Conservation (phyloP, 352 stramenopile species). For the Globisporangium viniferum region DNA sequence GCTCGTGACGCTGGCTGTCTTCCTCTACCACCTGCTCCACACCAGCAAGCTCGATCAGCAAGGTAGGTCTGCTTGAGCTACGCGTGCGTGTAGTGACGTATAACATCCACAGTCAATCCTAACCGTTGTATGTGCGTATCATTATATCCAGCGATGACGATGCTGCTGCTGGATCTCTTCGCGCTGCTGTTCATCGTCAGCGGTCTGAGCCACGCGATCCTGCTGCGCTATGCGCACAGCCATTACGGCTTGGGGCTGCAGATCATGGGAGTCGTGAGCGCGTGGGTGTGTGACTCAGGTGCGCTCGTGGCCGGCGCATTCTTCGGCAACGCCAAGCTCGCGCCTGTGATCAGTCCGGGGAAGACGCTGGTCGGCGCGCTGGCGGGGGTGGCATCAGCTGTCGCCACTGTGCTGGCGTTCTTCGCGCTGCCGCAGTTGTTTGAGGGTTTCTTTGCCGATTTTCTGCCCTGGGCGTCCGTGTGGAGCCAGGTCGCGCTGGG, state of each 20-base stretch:
- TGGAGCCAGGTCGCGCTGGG: conserved; percentile 46
- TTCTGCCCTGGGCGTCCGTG: conserved; percentile 17
- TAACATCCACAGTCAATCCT: too few relatives aligned
- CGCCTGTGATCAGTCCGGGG: conserved; percentile 59
- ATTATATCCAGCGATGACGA: conserved; percentile 11
- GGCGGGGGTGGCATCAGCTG: conserved; percentile 46
- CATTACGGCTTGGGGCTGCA: conserved; percentile 57
- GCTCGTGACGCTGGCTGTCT: conserved; percentile 25
- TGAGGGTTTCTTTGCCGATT: not conserved
- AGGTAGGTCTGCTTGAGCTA: conserved; percentile 20
- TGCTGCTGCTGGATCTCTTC: conserved; percentile 53
- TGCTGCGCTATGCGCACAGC: conserved; percentile 43
- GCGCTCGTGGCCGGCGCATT: conserved; percentile 55
- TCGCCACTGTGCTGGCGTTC: conserved; percentile 43
- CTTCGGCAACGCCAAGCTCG: conserved; percentile 56
- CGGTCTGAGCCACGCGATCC: conserved; percentile 59
- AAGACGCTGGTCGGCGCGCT: conserved; percentile 62
- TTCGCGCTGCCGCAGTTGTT: conserved; percentile 26
- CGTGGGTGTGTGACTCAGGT: conserved; percentile 68
- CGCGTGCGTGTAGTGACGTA: not conserved
- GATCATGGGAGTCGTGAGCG: conserved; percentile 53
- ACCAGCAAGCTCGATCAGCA: conserved; percentile 34
- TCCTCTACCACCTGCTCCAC: conserved; percentile 36
- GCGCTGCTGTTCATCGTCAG: conserved; percentile 56
- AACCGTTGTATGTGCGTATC: not conserved